A percentile compares a stretch with the other conserved stretches of the same genome.
Evolutionary conservation across 805 yeast genomes (phyloP).

Genomic region (Candida morakotiae): DNA sequence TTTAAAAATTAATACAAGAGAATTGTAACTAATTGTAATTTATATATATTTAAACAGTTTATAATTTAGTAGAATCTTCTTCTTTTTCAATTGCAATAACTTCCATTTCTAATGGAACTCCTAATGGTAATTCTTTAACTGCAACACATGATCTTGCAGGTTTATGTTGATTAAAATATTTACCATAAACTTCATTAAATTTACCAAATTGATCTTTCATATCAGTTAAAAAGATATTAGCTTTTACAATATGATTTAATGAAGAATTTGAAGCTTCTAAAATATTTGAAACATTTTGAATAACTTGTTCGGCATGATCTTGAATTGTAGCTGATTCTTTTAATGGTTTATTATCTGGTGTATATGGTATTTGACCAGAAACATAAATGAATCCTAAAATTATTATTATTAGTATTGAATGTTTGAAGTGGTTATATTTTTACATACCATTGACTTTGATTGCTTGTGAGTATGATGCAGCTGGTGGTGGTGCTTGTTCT

Average conservation of each 20-base stretch:
- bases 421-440: no score
- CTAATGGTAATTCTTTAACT: slow-evolving; percentile 85
- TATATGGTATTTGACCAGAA: slow-evolving; percentile 93
- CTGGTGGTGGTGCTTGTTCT: slow-evolving; percentile 88
- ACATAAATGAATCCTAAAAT: slow-evolving; percentile 73
- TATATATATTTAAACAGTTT: slow-evolving; percentile 1
- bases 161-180: slow-evolving; percentile 71
- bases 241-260: slow-evolving; percentile 80
- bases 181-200: slow-evolving; percentile 80
- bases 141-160: slow-evolving; percentile 99
- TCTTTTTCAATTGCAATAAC: slow-evolving; percentile 74
- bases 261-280: slow-evolving; percentile 83
- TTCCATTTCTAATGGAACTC: slow-evolving; percentile 86
- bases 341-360: slow-evolving; percentile 75
- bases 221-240: slow-evolving; percentile 86
- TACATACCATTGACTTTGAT: slow-evolving; percentile 69
- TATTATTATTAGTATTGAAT: no score
- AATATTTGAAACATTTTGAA: slow-evolving; percentile 65
- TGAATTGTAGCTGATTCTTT: slow-evolving; percentile 62
- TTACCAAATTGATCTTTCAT: slow-evolving; percentile 74
- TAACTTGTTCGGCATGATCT: slow-evolving; percentile 73
- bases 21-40: no score
- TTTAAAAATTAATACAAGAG: no score
- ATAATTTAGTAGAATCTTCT: slow-evolving; percentile 15
- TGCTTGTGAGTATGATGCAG: slow-evolving; percentile 96